Evolutionary conservation across 192 early-diverging fungal species (phyloP), one percentile per base, ranked within the genome.

Genomic region (Ambispora gerdemannii): DNA sequence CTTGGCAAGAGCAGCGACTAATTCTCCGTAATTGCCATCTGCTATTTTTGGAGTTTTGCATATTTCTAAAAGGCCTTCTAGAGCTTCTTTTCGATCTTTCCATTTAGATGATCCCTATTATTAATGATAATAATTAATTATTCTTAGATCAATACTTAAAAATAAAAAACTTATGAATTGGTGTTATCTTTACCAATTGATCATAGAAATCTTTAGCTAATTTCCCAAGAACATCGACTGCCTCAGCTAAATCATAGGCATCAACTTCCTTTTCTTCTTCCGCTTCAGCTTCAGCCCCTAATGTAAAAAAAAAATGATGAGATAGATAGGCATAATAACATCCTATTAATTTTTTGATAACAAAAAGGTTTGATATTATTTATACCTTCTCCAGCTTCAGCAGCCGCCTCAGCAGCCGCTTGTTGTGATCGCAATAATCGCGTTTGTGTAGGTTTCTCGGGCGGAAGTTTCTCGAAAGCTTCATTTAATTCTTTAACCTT

Each of bases 81-180:
- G 71, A 0, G 87, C 94, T 69, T 97, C 95, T 70, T 95, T 96
- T 74, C 98, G 84, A 74, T 98, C 96, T 77, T 96, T 89, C 98
- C 98, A 99, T 72, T 98, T 98, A 49, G 88, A 81, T 4, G 95
- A 92, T 1, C 72, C 71, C 81, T 87, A 66, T 4, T 36, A 15
- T 43, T 43, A 43, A 15, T 6, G 15, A 10, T 43, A 10, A 15
- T n/a, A n/a, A n/a, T n/a, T n/a, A n/a, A n/a, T n/a, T n/a, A n/a
- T n/a, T n/a, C n/a, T n/a, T n/a, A n/a, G n/a, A n/a, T n/a, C n/a
- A n/a, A n/a, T n/a, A n/a, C n/a, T n/a, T n/a, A n/a, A n/a, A n/a
- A n/a, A n/a, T n/a, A n/a, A n/a, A n/a, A n/a, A n/a, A n/a, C n/a
- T n/a, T n/a, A n/a, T n/a, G n/a, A n/a, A n/a, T n/a, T n/a, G n/a